A percentile compares a stretch with the other conserved stretches of the same genome.
Evolutionary conservation across 352 stramenopile genomes (phyloP).

Genomic region (Phytophthora pinifolia): DNA sequence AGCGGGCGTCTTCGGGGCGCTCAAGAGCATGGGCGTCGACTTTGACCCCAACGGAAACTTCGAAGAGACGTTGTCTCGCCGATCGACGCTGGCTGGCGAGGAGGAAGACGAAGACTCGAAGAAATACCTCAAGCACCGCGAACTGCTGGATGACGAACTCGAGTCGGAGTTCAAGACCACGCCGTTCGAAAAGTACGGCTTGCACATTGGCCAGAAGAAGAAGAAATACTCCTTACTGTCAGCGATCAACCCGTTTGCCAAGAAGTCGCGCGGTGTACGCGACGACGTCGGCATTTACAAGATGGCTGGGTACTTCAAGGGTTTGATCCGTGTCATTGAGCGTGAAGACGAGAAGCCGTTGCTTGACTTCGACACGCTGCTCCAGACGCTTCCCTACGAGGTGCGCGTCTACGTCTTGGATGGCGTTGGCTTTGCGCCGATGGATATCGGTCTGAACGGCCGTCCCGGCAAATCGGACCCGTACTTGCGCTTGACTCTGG

Average conservation of each 20-base stretch:
- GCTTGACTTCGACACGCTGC: constrained; percentile 65
- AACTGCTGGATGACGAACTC: constrained; percentile 66
- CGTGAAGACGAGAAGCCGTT: constrained; percentile 78
- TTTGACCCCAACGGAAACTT: constrained; percentile 68
- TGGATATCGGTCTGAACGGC: constrained; percentile 86
- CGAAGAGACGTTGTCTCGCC: constrained; percentile 52
- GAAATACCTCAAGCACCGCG: constrained; percentile 81
- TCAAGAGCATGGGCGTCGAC: constrained; percentile 85
- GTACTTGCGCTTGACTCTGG: constrained; percentile 84
- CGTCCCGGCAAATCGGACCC: constrained; percentile 86
- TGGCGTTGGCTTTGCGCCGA: constrained; percentile 79
- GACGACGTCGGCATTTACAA: constrained; percentile 67
- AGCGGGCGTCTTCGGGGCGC: constrained; percentile 81
- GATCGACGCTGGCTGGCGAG: constrained; percentile 46
- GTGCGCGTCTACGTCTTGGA: constrained; percentile 89
- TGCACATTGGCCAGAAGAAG: constrained; percentile 83
- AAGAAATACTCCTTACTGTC: constrained; percentile 64
- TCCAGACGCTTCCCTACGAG: constrained; percentile 78
- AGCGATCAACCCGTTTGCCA: constrained; percentile 72
- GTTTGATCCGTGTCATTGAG: constrained; percentile 87
- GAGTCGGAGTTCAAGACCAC: constrained; percentile 80
- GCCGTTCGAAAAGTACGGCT: constrained; percentile 88
- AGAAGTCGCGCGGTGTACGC: constrained; percentile 44
- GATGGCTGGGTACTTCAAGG: constrained; percentile 90
- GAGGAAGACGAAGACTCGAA: constrained; percentile 66